A percentile compares a stretch with the other conserved stretches of the same genome.
Evolutionary conservation across 129 eudicot genomes (phyloP).

Genomic region (Helianthus tuberosus): DNA sequence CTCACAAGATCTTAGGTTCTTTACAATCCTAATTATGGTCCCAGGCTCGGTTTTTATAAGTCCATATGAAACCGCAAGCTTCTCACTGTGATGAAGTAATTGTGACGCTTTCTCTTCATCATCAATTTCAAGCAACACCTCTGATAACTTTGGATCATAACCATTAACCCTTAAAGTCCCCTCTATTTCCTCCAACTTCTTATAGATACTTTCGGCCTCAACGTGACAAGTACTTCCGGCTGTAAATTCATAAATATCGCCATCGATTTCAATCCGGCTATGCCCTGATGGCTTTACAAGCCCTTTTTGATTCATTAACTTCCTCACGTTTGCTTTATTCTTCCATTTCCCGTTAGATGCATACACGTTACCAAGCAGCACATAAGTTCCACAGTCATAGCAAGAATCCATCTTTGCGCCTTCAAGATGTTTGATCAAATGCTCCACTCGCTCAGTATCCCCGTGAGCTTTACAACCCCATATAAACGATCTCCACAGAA

Average conservation of each 20-base stretch:
- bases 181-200: slow-evolving; percentile 39
- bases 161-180: slow-evolving; percentile 31
- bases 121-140: slow-evolving; percentile 46
- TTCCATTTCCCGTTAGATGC: slow-evolving; percentile 55
- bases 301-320: slow-evolving; percentile 40
- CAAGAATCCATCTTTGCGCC: slow-evolving; percentile 26
- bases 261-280: slow-evolving; percentile 43
- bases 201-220: slow-evolving; percentile 40
- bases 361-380: slow-evolving; percentile 43
- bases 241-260: slow-evolving; percentile 39
- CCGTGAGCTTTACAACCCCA: slow-evolving; percentile 55
- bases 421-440: slow-evolving; percentile 38
- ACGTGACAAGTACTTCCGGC: slow-evolving; percentile 45
- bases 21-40: slow-evolving; percentile 44
- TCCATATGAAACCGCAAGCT: slow-evolving; percentile 50
- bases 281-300: slow-evolving; percentile 46
- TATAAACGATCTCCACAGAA: slow-evolving; percentile 51
- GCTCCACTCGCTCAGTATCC: slow-evolving; percentile 40
- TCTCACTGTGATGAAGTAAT: slow-evolving; percentile 58
- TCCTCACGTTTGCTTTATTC: slow-evolving; percentile 41
- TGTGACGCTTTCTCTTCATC: slow-evolving; percentile 49
- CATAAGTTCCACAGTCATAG: slow-evolving; percentile 45
- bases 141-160: slow-evolving; percentile 39
- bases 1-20: slow-evolving; percentile 53
- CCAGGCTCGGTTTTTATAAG: slow-evolving; percentile 41